Base-by-base conservation (phyloP, 768 basidiomycete species). In the Russula compacta region DNA sequence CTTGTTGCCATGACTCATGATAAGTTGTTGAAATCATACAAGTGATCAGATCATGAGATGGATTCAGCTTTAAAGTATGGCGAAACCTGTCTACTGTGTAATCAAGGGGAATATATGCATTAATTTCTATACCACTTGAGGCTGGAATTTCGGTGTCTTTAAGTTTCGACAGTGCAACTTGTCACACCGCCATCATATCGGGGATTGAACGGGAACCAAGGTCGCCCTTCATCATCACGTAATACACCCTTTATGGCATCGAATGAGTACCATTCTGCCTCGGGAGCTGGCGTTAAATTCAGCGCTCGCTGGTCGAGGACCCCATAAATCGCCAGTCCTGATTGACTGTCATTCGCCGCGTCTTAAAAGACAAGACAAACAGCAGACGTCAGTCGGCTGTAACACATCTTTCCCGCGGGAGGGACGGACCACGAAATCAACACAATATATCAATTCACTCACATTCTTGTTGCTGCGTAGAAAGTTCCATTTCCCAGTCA, bases 321-420 rank as follows among this genome's bases (percentile, higher is more conserved):
- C 35, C 66, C 70, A 69, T 83, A 84, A 24, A 90, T 64, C 1
- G 72, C 64, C 64, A 81, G 81, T 12, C 83, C 86, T 4, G 86
- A 79, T 67, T 85, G 82, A 2, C 84, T 83, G 66, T 92, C 89
- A 68, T 87, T 85, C 36, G 78, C 80, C 4, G 86, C 89, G 72
- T 90, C 88, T 86, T 29, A 21, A 66, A 59, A 64, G 64, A 12
- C 9, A 38, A 32, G 29, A n/a, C 15, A 33, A 24, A 24, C 9
- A n/a, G 5, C 11, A 46, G 11, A 6, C 21, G 21, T 47, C 6
- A 29, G 24, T 29, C 24, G 24, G 24, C 44, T 43, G 60, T 38
- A 48, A 21, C n/a, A n/a, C 17, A 33, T n/a, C 48, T 44, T 57
- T 38, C 24, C 48, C 38, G 15, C 15, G 53, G 53, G 32, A 52